These are phyloP conservation scores for Ganoderma lingzhi DNA, from an alignment of 1,284 basidiomycete genomes.

Conservation along the genomic window DNA sequence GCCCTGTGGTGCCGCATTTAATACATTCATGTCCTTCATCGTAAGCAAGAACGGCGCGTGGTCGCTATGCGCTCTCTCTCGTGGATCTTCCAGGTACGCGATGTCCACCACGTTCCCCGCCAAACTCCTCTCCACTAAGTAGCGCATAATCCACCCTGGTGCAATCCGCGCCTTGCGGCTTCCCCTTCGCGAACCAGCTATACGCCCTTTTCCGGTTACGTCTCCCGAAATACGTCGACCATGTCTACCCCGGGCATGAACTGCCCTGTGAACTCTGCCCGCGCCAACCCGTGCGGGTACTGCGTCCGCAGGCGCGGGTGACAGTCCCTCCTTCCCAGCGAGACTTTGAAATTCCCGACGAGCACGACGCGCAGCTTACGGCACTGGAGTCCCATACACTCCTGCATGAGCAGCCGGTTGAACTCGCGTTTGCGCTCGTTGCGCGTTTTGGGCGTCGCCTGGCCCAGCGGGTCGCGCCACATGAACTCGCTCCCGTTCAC, in stretches of 20 bases:
- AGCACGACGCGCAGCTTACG: slow-evolving; percentile 37
- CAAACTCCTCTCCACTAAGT: slow-evolving; percentile 29
- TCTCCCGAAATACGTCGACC: slow-evolving; percentile 35
- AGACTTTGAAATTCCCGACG: slow-evolving; percentile 41
- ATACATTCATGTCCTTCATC: slow-evolving; percentile 30
- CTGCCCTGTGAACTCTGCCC: slow-evolving; percentile 37
- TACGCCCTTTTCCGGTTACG: slow-evolving; percentile 33
- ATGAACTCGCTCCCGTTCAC: slow-evolving; percentile 41
- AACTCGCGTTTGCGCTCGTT: slow-evolving; percentile 42
- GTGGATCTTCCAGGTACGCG: slow-evolving; percentile 34
- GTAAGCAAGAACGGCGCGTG: slow-evolving; percentile 37
- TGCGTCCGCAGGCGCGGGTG: slow-evolving; percentile 37
- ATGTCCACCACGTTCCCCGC: slow-evolving; percentile 32
- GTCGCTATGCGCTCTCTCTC: slow-evolving; percentile 38
- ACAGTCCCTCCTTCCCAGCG: slow-evolving; percentile 35
- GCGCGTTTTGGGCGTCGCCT: slow-evolving; percentile 35
- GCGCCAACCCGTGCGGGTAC: slow-evolving; percentile 36
- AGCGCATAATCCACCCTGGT: slow-evolving; percentile 40
- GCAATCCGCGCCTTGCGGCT: slow-evolving; percentile 38
- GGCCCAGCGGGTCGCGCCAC: slow-evolving; percentile 37
- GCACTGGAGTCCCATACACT: slow-evolving; percentile 34
- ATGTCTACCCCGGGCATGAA: slow-evolving; percentile 35
- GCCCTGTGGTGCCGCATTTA: neutral
- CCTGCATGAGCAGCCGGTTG: slow-evolving; percentile 37
- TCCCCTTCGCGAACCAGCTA: slow-evolving; percentile 41